Base-by-base conservation (phyloP, 192 early-diverging fungal genomes). In the Radiomyces spectabilis region DNA sequence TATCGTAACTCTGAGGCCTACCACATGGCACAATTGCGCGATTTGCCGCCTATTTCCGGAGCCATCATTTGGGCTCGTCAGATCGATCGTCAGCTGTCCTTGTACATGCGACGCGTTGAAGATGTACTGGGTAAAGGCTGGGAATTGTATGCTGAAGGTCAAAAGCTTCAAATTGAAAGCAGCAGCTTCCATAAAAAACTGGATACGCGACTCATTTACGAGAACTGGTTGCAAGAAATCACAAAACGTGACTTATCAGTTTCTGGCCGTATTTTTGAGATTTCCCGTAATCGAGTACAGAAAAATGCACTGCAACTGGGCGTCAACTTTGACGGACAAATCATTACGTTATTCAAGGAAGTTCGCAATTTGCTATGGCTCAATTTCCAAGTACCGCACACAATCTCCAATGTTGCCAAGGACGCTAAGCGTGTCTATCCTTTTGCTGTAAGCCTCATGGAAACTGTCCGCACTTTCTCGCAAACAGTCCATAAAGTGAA, bases 341-440 rank as follows among this genome's bases (percentile, higher is more conserved):
- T 93, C 52, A 92, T 99, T 50, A 89, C 93, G 0, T 71, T 99
- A 47, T 99, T 98, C 77, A 99, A 99, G 72, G 97, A 99, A 70
- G 95, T 99, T 27, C 83, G 95, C 31, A 92, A 98, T 66, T 71
- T 99, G 60, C 57, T 92, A n/a, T 97, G 92, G 93, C 77, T 98
- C 15, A 87, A 91, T 29, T 98, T 89, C 73, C 86, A 83, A 56
- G 89, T 99, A 0, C 95, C 95, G 19, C 88, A 91, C 46, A 84
- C 86, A 33, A 82, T 99, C 56, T 76, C 84, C 29, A 92, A 85
- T 71, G 78, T 92, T 42, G 92, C 93, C 24, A 94, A 94, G 65
- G 94, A 98, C 46, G 94, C 92, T 15, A 94, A 95, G 65, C 83
- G 90, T 25, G 92, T 99, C 15, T 98, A 99, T 72, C 97, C 96